phyloP scores from a whole-genome alignment of 331 rosid species.

The Arachis monticola region DNA sequence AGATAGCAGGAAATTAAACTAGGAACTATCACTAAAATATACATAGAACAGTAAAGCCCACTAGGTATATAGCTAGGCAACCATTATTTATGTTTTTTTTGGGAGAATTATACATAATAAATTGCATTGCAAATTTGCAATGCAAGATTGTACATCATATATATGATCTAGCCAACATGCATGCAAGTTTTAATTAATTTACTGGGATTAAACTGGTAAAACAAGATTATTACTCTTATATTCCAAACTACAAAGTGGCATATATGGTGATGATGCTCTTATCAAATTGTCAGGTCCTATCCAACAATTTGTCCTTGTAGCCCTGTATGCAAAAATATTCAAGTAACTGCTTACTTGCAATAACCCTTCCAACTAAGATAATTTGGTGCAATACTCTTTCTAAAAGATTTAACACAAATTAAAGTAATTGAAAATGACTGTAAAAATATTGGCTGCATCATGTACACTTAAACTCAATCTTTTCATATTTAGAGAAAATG shows the following conservation, averaged over 20 bases:
- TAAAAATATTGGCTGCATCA: not conserved
- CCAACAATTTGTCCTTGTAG: not conserved
- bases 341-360: not conserved
- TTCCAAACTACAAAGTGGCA: constrained; percentile 19
- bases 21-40: not conserved
- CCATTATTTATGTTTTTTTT: constrained; percentile 17
- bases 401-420: not conserved
- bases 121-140: not conserved
- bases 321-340: constrained; percentile 35
- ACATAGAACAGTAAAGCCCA: not conserved
- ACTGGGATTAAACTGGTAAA: constrained; percentile 13
- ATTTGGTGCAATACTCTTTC: not conserved
- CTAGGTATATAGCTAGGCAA: not conserved
- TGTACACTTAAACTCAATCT: too few species aligned
- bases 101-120: constrained; percentile 14
- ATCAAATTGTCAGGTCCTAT: constrained; percentile 10
- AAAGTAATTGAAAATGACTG: not conserved
- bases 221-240: constrained; percentile 29
- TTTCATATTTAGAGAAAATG: too few species aligned
- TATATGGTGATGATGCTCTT: constrained; percentile 9
- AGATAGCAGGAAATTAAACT: constrained; percentile 11
- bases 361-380: not conserved
- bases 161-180: not conserved
- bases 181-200: not conserved
- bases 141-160: constrained; percentile 26